These are phyloP conservation scores for Penicillium psychrosexuale DNA, from an alignment of 2,329 filamentous ascomycete genomes.

Conservation along the genomic window DNA sequence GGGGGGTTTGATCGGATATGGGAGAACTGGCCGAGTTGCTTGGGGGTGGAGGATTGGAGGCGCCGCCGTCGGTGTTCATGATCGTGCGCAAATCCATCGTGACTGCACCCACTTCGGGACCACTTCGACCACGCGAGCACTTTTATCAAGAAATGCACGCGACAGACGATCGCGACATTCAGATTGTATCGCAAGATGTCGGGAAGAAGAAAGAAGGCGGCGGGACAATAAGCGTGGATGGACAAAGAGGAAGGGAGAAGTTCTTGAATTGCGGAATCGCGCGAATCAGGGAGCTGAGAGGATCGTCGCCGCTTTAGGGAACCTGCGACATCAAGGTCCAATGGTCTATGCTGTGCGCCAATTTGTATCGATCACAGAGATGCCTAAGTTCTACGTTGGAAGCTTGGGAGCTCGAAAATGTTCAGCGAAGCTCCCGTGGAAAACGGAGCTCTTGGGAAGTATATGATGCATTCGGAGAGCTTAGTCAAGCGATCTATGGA, in stretches of 20 bases:
- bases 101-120: slow-evolving; percentile 21
- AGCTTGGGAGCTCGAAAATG: slow-evolving; percentile 3
- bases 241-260: slow-evolving; percentile 25
- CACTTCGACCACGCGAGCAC: slow-evolving; percentile 18
- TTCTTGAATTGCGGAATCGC: slow-evolving; percentile 20
- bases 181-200: slow-evolving; percentile 10
- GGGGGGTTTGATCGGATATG: slow-evolving; percentile 26
- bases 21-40: slow-evolving; percentile 29
- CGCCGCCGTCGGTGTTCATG: slow-evolving; percentile 47
- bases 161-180: slow-evolving; percentile 21
- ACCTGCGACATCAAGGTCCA: slow-evolving; percentile 8
- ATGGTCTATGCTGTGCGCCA: background rate
- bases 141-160: slow-evolving; percentile 15
- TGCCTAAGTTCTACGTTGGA: background rate
- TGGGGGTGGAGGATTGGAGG: slow-evolving; percentile 30
- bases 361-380: background rate
- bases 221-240: slow-evolving; percentile 14
- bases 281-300: slow-evolving; percentile 22
- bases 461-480: slow-evolving; percentile 7
- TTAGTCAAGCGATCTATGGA: background rate
- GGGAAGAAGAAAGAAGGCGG: slow-evolving; percentile 8
- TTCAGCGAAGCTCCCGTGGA: background rate
- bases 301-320: slow-evolving; percentile 26
- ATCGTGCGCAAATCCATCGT: slow-evolving; percentile 54
- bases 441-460: background rate